Evolutionary conservation across 805 yeast genomes (phyloP).

Genomic region (Saccharomyces kudriavzevii): DNA sequence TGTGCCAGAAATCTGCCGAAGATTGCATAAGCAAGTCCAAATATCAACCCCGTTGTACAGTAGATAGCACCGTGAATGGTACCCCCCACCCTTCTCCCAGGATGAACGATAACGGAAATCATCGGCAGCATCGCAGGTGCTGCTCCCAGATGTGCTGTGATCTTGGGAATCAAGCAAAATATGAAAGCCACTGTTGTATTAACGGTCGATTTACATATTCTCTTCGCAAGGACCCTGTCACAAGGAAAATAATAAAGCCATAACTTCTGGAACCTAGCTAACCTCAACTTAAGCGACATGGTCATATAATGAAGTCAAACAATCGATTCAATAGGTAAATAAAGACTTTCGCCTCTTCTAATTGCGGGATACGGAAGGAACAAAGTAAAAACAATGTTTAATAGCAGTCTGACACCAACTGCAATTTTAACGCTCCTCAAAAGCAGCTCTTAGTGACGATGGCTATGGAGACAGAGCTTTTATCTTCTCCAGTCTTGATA

Average conservation of each 20-base stretch:
- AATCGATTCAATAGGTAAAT: not conserved
- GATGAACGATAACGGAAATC: slow-evolving; percentile 41
- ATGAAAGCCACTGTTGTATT: slow-evolving; percentile 37
- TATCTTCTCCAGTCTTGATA: not conserved
- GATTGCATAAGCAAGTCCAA: slow-evolving; percentile 37
- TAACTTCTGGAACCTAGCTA: not conserved
- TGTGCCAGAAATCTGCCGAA: slow-evolving; percentile 38
- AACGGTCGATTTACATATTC: slow-evolving; percentile 33
- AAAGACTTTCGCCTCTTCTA: not conserved
- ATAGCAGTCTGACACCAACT: not conserved
- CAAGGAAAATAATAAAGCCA: slow-evolving; percentile 24
- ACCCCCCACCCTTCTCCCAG: slow-evolving; percentile 42
- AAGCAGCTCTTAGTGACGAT: not conserved
- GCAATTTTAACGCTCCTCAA: not conserved
- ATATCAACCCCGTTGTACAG: slow-evolving; percentile 34
- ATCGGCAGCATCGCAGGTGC: slow-evolving; percentile 40
- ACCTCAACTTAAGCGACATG: not conserved
- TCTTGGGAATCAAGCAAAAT: slow-evolving; percentile 34
- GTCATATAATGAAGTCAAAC: not conserved
- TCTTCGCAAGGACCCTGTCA: slow-evolving; percentile 29
- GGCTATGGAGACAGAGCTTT: not conserved
- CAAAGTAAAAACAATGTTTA: not conserved
- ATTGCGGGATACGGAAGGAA: not conserved
- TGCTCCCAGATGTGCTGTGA: slow-evolving; percentile 31
- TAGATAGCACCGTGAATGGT: slow-evolving; percentile 37